Evolutionary conservation across 805 yeast species (phyloP), one percentile per base, ranked within the genome.

Genomic region (Hanseniaspora guilliermondii): DNA sequence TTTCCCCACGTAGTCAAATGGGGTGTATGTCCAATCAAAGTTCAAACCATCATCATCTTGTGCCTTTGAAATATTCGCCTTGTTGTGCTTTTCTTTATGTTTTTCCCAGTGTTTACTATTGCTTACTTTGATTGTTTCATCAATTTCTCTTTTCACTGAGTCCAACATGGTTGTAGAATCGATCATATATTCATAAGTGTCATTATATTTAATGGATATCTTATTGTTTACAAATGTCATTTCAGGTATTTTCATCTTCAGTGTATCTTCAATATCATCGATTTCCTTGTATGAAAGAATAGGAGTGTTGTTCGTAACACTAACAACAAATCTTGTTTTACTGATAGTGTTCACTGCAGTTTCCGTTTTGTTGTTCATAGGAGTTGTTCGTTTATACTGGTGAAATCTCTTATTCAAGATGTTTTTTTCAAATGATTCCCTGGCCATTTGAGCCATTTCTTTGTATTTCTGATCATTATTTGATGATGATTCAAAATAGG

Each of bases 1-100:
- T 0, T 82, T 74, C 0, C 97, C 98, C 57, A 72, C 74, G 65
- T 91, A 93, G 47, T 73, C 68, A 0, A 24, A 57, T 0, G 95
- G 80, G 0, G 96, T 78, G 65, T 93, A 93, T 0, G 98, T 91
- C 99, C 99, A 93, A 70, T 93, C 98, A 65, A 80, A 93, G 2
- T 96, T 93, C 61, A 84, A 83, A 49, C 83, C 78, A 24, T 30
- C 38, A 32, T 49, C 53, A 3, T 44, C 47, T 36, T 17, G 3
- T 36, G 83, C 77, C 46, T 83, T 77, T 63, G 73, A 66, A 54
- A 81, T 66, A 64, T 74, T 72, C 25, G 61, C 64, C 33, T 62
- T 61, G 46, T 57, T 59, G 57, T 33, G 36, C 59, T 68, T 49
- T 55, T 60, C 59, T 46, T 55, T 32, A 49, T 60, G 35, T 67